phyloP scores from a whole-genome alignment of 805 yeast genomes.

The Zygosaccharomyces lentus region DNA sequence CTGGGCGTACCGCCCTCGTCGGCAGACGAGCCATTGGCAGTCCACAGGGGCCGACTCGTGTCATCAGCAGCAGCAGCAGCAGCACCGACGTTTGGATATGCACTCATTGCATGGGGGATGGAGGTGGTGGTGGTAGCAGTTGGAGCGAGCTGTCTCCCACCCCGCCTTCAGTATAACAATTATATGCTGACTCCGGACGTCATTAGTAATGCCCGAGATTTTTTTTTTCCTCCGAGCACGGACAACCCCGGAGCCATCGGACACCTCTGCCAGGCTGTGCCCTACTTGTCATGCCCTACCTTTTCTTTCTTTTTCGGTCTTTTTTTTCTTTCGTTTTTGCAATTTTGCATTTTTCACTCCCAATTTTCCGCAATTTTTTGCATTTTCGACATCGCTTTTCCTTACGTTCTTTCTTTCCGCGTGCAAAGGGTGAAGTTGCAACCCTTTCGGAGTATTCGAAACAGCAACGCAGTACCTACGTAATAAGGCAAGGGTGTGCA shows the following conservation, averaged over 20 bases:
- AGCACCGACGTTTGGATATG: background rate
- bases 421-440: background rate
- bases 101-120: background rate
- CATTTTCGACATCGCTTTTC: background rate
- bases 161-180: too few relatives aligned
- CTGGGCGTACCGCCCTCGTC: background rate
- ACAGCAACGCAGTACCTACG: background rate
- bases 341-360: background rate
- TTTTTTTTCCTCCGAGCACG: too few relatives aligned
- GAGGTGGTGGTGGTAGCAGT: background rate
- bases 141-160: too few relatives aligned
- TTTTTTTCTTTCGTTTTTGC: background rate
- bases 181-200: too few relatives aligned
- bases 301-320: background rate
- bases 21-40: background rate
- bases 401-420: background rate
- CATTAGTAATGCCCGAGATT: too few relatives aligned
- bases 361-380: background rate
- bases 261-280: background rate
- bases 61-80: background rate
- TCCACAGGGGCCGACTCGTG: background rate
- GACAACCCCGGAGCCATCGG: too few relatives aligned
- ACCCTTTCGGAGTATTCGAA: background rate
- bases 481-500: background rate
- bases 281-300: background rate